These are phyloP conservation scores for Zygosaccharomyces pseudobailii DNA, from an alignment of 1,139 yeast genomes.

Conservation along the genomic window DNA sequence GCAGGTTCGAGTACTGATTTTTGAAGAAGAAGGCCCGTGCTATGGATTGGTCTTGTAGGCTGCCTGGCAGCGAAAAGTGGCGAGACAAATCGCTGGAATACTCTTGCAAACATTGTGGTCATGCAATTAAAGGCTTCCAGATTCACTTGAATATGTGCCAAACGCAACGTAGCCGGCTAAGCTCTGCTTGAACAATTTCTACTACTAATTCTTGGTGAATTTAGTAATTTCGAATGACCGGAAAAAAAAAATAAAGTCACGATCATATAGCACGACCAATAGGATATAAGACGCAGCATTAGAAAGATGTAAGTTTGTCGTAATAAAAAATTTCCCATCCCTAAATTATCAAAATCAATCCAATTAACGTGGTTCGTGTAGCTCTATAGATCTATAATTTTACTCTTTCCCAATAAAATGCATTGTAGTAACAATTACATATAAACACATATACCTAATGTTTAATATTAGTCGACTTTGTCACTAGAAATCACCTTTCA, in stretches of 20 bases:
- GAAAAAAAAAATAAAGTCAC: too few species aligned
- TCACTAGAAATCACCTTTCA: not conserved
- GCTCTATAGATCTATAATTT: too few species aligned
- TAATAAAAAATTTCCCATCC: too few species aligned
- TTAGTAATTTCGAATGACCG: not conserved
- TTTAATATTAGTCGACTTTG: not conserved
- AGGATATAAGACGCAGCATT: not conserved
- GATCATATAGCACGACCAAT: not conserved
- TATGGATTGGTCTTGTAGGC: conserved; percentile 4
- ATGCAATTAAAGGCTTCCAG: not conserved
- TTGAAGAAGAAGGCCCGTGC: conserved; percentile 1
- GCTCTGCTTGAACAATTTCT: not conserved
- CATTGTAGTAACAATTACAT: not conserved
- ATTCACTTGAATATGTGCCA: not conserved
- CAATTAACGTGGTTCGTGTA: not conserved
- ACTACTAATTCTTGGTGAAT: not conserved
- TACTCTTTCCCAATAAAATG: not conserved
- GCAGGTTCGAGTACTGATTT: not conserved
- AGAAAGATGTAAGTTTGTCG: too few species aligned
- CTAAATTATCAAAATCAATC: too few species aligned
- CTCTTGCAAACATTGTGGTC: not conserved
- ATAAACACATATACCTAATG: not conserved
- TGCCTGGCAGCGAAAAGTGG: not conserved
- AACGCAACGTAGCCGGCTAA: not conserved
- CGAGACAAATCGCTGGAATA: not conserved